phyloP scores from a whole-genome alignment of 1,284 basidiomycete genomes.

The Kwoniella shivajii region DNA sequence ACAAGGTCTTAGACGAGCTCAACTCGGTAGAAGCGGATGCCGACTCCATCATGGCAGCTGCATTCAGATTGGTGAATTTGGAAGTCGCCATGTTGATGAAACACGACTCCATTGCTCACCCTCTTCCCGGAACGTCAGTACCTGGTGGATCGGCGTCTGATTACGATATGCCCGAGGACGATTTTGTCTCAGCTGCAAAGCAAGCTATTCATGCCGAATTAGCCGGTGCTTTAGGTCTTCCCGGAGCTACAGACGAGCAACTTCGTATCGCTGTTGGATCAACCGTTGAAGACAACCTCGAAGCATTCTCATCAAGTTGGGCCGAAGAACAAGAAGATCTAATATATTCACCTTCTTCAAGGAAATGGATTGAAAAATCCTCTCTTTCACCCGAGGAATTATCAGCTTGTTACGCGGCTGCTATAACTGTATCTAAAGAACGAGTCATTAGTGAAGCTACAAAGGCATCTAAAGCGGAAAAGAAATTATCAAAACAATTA shows the following conservation, averaged over 20 bases:
- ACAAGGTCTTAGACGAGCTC: conserved; percentile 65
- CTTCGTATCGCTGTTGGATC: conserved; percentile 71
- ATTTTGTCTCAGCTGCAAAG: conserved; percentile 72
- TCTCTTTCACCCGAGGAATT: conserved; percentile 64
- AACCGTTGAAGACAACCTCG: conserved; percentile 63
- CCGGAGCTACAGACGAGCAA: conserved; percentile 75
- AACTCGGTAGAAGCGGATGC: conserved; percentile 38
- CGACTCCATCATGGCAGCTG: conserved; percentile 59
- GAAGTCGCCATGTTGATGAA: conserved; percentile 80
- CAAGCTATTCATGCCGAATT: conserved; percentile 77
- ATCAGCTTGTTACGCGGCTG: conserved; percentile 64
- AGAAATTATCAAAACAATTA: conserved; percentile 82
- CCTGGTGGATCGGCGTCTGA: conserved; percentile 72
- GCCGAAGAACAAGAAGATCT: conserved; percentile 61
- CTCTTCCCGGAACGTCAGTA: conserved; percentile 82
- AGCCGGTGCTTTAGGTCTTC: conserved; percentile 76
- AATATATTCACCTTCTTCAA: conserved; percentile 63
- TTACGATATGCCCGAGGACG: conserved; percentile 78
- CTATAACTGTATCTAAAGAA: conserved; percentile 69
- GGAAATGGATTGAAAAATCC: conserved; percentile 69
- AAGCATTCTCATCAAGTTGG: conserved; percentile 66
- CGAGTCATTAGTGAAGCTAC: conserved; percentile 78
- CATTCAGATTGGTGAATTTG: conserved; percentile 68
- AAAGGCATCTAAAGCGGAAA: conserved; percentile 83
- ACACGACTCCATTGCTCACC: conserved; percentile 86